Base-by-base conservation (phyloP, 805 yeast genomes). In the Candida ipomoeae region DNA sequence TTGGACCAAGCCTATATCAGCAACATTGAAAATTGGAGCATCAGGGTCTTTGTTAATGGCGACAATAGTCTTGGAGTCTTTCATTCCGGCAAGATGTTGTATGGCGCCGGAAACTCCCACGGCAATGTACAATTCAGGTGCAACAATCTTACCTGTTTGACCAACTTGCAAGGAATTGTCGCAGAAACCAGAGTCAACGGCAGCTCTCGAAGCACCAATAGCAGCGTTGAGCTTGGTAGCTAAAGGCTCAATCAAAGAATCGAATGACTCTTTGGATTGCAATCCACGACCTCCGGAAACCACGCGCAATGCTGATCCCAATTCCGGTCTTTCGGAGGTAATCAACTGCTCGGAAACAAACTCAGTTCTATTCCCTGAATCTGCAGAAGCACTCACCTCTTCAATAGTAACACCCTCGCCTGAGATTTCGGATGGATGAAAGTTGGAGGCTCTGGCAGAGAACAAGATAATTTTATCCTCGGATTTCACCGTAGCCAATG, bases 81-180 rank as follows among this genome's bases (percentile, higher is more conserved):
- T 92, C 97, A 92, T 92, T 57, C 99, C 99, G 1, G 99, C 99
- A 62, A 94, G 75, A 71, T 92, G 99, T 73, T 92, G 99, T 63
- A 92, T 92, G 32, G 99, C 99, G 55, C 99, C 99, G 18, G 96
- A 87, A 51, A 94, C 82, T 56, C 99, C 99, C 39, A 91, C 83
- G 2, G 97, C 98, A 42, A 94, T 70, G 67, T 94, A 94, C 55
- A 91, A 78, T 39, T 91, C 96, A 38, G 99, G 99, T 6, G 98
- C 98, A 33, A 94, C 95, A 48, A 91, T 91, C 69, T 94, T 94
- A 60, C 99, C 99, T 8, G 99, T 92, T 73, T 92, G 99, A 49
- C 99, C 99, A 54, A 92, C 91, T 71, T 92, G 99, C 61, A 92
- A 78, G 7, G 98, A 90, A 73, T 92, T 94, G 65, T 94, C 98